Evolutionary conservation across 225 moss, liverwort and hornwort species (phyloP).

Genomic region (Anthoceros angustus): DNA sequence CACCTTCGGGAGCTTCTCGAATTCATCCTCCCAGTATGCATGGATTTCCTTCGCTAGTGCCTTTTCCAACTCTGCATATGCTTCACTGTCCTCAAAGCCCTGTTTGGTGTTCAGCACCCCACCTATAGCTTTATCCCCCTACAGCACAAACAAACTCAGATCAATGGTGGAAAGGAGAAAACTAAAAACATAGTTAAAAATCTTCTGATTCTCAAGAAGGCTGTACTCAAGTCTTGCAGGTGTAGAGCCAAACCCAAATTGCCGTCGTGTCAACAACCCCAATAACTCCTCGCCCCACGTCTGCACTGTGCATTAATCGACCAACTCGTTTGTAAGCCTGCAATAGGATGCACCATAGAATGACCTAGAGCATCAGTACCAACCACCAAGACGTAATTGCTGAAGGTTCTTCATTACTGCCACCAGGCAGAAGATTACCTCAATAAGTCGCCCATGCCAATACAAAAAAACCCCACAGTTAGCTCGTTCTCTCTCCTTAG

Average conservation of each 20-base stretch:
- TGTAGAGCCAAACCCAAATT: conserved; percentile 35
- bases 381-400: neutral
- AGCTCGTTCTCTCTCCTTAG: conserved; percentile 24
- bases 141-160: conserved; percentile 15
- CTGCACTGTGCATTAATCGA: conserved; percentile 69
- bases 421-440: conserved; percentile 11
- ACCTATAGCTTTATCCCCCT: conserved; percentile 36
- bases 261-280: conserved; percentile 80
- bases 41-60: conserved; percentile 51
- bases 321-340: conserved; percentile 80
- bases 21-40: conserved; percentile 48
- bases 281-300: conserved; percentile 62
- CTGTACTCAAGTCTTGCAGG: neutral
- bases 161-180: neutral
- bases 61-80: conserved; percentile 50
- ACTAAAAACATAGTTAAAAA: neutral
- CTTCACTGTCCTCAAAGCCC: conserved; percentile 63
- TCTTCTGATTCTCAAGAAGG: neutral
- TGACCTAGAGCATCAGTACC: neutral
- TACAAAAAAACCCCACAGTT: conserved; percentile 83
- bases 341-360: neutral
- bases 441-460: conserved; percentile 79
- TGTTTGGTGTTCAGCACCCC: conserved; percentile 79
- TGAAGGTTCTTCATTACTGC: neutral
- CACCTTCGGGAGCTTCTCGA: conserved; percentile 50